Conservation (phyloP, 192 early-diverging fungal genomes). For the Jimgerdemannia lactiflua region DNA sequence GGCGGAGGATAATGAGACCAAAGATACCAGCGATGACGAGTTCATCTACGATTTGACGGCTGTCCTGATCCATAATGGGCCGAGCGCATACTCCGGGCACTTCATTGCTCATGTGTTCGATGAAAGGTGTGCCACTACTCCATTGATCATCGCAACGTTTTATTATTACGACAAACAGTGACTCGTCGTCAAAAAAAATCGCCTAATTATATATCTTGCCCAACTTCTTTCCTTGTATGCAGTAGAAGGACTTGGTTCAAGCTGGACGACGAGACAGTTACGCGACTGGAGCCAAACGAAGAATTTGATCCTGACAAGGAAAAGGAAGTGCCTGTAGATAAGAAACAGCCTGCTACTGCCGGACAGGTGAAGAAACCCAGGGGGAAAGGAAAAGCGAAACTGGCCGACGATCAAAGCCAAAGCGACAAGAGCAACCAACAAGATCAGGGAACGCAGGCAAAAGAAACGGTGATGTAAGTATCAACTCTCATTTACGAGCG, state of each 20-base stretch:
- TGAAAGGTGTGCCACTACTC: constrained; percentile 12
- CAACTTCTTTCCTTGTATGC: background rate
- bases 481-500: background rate
- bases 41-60: constrained; percentile 28
- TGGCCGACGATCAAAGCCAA: background rate
- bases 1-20: background rate
- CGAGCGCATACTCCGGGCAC: constrained; percentile 38
- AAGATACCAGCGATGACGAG: background rate
- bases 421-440: constrained; percentile 12
- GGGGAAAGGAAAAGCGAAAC: background rate
- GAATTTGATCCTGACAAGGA: constrained; percentile 25
- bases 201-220: too few relatives aligned
- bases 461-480: constrained; percentile 5
- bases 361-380: background rate
- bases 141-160: background rate
- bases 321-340: constrained; percentile 1
- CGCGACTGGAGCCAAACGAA: constrained; percentile 15
- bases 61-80: constrained; percentile 36
- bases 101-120: constrained; percentile 33
- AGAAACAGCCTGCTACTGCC: background rate
- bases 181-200: too few relatives aligned
- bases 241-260: constrained; percentile 34
- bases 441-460: background rate
- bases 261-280: constrained; percentile 37
- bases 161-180: background rate